Evolutionary conservation across 148 eudicot genomes (phyloP), one percentile per base, ranked within the genome.

Genomic region (Diospyros lotus): DNA sequence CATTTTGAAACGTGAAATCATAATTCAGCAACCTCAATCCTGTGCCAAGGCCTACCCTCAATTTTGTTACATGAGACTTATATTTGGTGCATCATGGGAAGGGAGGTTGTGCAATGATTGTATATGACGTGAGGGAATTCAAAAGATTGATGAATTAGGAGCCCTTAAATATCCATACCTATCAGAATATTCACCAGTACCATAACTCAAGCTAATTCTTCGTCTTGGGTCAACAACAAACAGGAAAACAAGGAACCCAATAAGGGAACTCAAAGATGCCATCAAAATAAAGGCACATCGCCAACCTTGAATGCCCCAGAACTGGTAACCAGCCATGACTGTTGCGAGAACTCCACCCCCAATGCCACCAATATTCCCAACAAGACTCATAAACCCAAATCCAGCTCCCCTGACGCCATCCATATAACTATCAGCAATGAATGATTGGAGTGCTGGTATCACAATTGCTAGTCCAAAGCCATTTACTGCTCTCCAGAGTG

Each of bases 391-490:
- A 81, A 92, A 77, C 75, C 98, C 98, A 72, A 94, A 94, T 18
- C 97, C 98, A 44, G 88, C 78, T 45, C 98, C 98, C 75, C 98
- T 85, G 14, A 80, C 90, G 59, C 84, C 86, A 77, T 94, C 98
- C 71, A 61, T 61, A 72, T 92, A 92, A 72, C 93, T 90, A 73
- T 94, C 98, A 51, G 98, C 98, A 77, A 95, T 88, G 73, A 95
- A 92, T 3, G 98, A 95, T 80, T 95, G 98, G 9, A 95, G 89
- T 12, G 97, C 93, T 0, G 98, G 98, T 55, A 92, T 95, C 73
- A 95, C 98, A 64, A 95, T 92, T 52, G 96, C 98, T n/a, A 95
- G 87, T 58, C 98, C 98, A 64, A 95, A 82, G 4, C 98, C 98
- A 83, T 95, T 95, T 45, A 95, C 74, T 8, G 94, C 96, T 77